These are phyloP conservation scores for Candida pini DNA, from an alignment of 805 yeast species.

Conservation along the genomic window DNA sequence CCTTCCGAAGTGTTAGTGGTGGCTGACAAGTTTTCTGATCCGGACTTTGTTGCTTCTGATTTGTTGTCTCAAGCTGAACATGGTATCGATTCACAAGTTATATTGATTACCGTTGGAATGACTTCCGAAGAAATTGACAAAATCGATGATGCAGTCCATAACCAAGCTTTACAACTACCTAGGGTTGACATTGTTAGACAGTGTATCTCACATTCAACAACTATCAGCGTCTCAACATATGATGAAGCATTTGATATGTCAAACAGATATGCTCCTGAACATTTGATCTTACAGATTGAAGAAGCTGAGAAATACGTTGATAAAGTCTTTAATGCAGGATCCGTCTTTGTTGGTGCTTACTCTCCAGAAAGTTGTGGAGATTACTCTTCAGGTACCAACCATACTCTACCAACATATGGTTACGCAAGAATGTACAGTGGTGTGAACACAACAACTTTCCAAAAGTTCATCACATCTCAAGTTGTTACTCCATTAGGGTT, in stretches of 20 bases:
- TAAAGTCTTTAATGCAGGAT: slow-evolving; percentile 86
- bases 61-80: slow-evolving; percentile 97
- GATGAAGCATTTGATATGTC: slow-evolving; percentile 84
- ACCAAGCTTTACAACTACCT: slow-evolving; percentile 79
- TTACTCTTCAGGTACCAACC: slow-evolving; percentile 97
- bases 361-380: slow-evolving; percentile 99
- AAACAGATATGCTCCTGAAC: slow-evolving; percentile 95
- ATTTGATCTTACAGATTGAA: slow-evolving; percentile 84
- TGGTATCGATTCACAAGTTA: slow-evolving; percentile 97
- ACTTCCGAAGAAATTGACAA: slow-evolving; percentile 51
- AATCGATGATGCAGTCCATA: slow-evolving; percentile 77
- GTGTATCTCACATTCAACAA: slow-evolving; percentile 88
- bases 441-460: slow-evolving; percentile 93
- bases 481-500: slow-evolving; percentile 83
- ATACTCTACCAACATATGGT: slow-evolving; percentile 97
- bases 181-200: slow-evolving; percentile 90
- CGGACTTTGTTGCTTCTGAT: slow-evolving; percentile 96
- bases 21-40: slow-evolving; percentile 83
- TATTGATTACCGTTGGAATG: slow-evolving; percentile 77
- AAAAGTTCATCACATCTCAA: slow-evolving; percentile 92
- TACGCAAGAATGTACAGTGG: slow-evolving; percentile 97
- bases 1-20: slow-evolving; percentile 97
- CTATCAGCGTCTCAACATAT: slow-evolving; percentile 59
- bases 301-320: slow-evolving; percentile 70
- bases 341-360: slow-evolving; percentile 92